Conservation (phyloP, 1,284 basidiomycete species). For the Papiliotrema laurentii region DNA sequence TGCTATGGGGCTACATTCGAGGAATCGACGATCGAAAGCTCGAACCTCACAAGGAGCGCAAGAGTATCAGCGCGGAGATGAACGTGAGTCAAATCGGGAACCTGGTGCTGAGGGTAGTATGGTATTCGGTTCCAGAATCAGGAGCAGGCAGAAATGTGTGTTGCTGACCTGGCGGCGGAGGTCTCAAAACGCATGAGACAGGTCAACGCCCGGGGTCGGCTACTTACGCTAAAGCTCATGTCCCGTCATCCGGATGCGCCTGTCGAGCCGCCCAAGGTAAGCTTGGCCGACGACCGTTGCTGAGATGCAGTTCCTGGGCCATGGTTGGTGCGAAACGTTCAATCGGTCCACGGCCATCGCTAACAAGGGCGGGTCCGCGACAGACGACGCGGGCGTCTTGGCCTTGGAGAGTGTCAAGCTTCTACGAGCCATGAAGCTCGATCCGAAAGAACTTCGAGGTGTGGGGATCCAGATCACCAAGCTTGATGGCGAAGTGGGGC, state of each 20-base stretch:
- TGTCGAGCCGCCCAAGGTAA: slow-evolving; percentile 84
- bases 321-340: slow-evolving; percentile 79
- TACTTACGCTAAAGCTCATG: slow-evolving; percentile 82
- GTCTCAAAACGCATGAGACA: slow-evolving; percentile 66
- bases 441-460: slow-evolving; percentile 83
- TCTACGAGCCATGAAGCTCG: slow-evolving; percentile 66
- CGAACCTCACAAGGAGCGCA: slow-evolving; percentile 75
- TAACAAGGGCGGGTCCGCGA: slow-evolving; percentile 59
- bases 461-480: slow-evolving; percentile 91
- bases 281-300: slow-evolving; percentile 7
- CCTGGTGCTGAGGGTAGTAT: slow-evolving; percentile 57
- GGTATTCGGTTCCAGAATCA: slow-evolving; percentile 86
- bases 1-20: slow-evolving; percentile 72
- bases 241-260: slow-evolving; percentile 80
- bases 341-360: slow-evolving; percentile 66
- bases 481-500: slow-evolving; percentile 56
- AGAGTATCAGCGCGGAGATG: slow-evolving; percentile 85
- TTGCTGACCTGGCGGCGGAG: slow-evolving; percentile 69
- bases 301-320: slow-evolving; percentile 72
- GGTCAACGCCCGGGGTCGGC: slow-evolving; percentile 63
- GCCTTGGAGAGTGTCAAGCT: slow-evolving; percentile 74
- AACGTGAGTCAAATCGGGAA: slow-evolving; percentile 59
- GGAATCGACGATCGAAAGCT: slow-evolving; percentile 76
- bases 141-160: slow-evolving; percentile 72
- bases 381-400: slow-evolving; percentile 66